Evolutionary conservation across 2,329 filamentous ascomycete species (phyloP), one percentile per base, ranked within the genome.

Genomic region (Clonostachys chloroleuca): DNA sequence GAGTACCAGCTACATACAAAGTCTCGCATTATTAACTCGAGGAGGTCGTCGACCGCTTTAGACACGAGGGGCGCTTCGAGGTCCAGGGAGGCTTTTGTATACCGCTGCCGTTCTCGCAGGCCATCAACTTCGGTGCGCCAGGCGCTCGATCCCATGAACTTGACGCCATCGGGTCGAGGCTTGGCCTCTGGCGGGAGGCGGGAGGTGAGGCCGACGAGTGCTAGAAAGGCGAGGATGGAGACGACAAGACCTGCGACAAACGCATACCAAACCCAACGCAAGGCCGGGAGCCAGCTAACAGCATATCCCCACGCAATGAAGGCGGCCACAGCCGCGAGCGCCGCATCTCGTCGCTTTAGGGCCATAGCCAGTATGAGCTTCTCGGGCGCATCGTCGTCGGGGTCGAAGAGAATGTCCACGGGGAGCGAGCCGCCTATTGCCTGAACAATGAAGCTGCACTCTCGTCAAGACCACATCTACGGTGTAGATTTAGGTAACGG

Each of bases 1-100:
- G 77, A 78, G 65, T 96, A 97, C 94, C 94, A 99, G 42, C 85
- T 86, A 49, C 79, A 81, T 48, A 99, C 82, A 62, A 95, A 96
- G 63, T 96, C 90, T 53, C 88, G 80, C 53, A 90, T 68, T 45
- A 95, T 80, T 45, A 91, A 72, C 44, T 85, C 81, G 41, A 99
- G 77, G 34, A 97, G 69, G 45, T 83, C 79, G 66, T 96, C 90
- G 53, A 97, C 71, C 42, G 86, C 87, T 56, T 84, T 80, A 12
- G 91, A 95, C 47, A 97, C 82, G 49, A 84, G 78, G 55, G 86
- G 83, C 17, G 89, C 92, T 46, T 85, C 78, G 48, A 87, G 80
- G 60, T 90, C 90, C 51, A 99, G 75, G 12, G 87, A 81, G 45
- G 78, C 69, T 52, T 81, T 78, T 54, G 79, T 72, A 68, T 95